Base-by-base conservation (phyloP, 331 rosid species). In the Quercus lobata region DNA sequence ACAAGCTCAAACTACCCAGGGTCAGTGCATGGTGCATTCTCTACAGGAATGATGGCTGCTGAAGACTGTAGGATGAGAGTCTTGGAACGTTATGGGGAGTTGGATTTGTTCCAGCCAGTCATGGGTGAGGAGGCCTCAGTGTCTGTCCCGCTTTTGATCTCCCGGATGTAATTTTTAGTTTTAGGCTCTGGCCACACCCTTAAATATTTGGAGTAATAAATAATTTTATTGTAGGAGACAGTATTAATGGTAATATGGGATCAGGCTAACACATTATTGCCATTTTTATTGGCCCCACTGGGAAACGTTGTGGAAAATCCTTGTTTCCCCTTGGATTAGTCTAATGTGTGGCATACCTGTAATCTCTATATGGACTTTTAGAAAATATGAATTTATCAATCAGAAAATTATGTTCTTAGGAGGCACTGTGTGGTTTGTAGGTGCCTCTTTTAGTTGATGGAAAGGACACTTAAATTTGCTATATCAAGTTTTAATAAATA, bases 1-100 rank as follows among this genome's bases (percentile, higher is more conserved):
- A 96, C 97, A 10, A 96, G 99, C 49, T 37, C 68, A 57, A 62
- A 73, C 81, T 89, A 85, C 78, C 93, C 97, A 0, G 99, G 99
- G 76, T 91, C 99, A 10, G 96, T 93, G 79, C 99, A 96, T 14
- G 99, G 99, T 56, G 99, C 99, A 19, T 93, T 68, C 78, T 81
- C 92, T 18, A 96, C 99, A 46, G 99, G 98, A 68, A 76, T 82
- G 77, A 91, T 93, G 98, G 99, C 99, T 18, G 99, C 98, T 0
- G 99, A 96, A 76, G 99, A 88, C 88, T 96, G 99, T 88, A 88
- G 97, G 84, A 93, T 96, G 99, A 94, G 99, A 5, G 91, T 96
- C 55, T 83, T 93, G 57, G 99, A 96, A 88, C 93, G 94, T 16
- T 91, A 96, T 18, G 98, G 99, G 53, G 96, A 93, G 82, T 65